phyloP scores from a whole-genome alignment of 495 filamentous ascomycete species.

The Penicillium nucicola region DNA sequence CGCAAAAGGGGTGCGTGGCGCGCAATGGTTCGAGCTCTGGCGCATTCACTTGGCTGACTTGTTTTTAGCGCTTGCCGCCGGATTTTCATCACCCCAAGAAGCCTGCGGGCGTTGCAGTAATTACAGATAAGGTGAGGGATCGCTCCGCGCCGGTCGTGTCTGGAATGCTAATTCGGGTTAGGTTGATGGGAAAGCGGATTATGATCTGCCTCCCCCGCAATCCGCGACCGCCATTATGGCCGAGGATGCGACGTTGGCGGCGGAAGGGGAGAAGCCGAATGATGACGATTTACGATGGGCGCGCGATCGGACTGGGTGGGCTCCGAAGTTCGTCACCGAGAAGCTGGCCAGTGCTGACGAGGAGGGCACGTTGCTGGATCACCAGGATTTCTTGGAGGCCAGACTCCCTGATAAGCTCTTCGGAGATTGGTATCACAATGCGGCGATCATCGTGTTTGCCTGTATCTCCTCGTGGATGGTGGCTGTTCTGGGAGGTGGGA shows the following conservation, averaged over 20 bases:
- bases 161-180: constrained; percentile 13
- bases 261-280: constrained; percentile 40
- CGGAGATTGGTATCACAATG: constrained; percentile 98
- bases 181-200: constrained; percentile 67
- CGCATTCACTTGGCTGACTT: constrained; percentile 13
- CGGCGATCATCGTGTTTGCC: constrained; percentile 86
- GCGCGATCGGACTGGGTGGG: constrained; percentile 80
- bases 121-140: constrained; percentile 67
- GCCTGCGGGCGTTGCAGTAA: constrained; percentile 64
- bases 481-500: constrained; percentile 82
- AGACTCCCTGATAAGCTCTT: constrained; percentile 87
- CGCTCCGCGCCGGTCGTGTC: too few species aligned
- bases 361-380: constrained; percentile 74
- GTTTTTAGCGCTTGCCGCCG: constrained; percentile 53
- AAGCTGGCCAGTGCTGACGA: constrained; percentile 46
- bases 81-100: constrained; percentile 64
- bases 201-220: constrained; percentile 74
- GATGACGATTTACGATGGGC: constrained; percentile 62
- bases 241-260: constrained; percentile 42
- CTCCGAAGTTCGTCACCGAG: constrained; percentile 70
- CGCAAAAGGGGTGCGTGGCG: constrained; percentile 67
- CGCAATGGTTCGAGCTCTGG: neutral
- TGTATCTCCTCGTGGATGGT: constrained; percentile 88
- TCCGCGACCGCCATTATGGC: constrained; percentile 61
- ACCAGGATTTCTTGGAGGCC: constrained; percentile 81